phyloP scores from a whole-genome alignment of 1,284 basidiomycete genomes.

The Ceratobasidium sp. region DNA sequence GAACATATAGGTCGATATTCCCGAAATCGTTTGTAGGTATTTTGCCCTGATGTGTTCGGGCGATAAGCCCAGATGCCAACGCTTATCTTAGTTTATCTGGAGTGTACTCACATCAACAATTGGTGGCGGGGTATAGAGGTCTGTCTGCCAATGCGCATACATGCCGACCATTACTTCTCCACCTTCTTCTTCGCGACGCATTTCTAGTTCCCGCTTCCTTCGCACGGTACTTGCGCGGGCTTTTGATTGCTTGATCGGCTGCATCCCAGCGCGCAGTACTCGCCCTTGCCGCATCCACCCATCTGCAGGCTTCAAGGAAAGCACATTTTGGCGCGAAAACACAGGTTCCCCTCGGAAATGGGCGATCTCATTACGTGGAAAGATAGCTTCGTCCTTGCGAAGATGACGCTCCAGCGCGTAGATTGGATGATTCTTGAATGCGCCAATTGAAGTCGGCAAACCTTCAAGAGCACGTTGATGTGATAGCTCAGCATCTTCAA shows the following conservation, averaged over 20 bases:
- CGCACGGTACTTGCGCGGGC: conserved; percentile 86
- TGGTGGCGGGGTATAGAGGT: conserved; percentile 81
- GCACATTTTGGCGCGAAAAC: conserved; percentile 87
- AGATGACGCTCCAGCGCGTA: conserved; percentile 92
- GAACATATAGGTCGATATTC: conserved; percentile 96
- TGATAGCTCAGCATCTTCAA: conserved; percentile 94
- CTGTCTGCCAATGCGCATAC: conserved; percentile 90
- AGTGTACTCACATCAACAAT: conserved; percentile 77
- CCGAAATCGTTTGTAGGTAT: conserved; percentile 97
- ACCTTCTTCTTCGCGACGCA: conserved; percentile 64
- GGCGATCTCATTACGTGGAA: conserved; percentile 87
- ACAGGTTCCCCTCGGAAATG: conserved; percentile 94
- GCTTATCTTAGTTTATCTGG: background rate
- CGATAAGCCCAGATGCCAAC: background rate
- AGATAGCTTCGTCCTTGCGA: conserved; percentile 87
- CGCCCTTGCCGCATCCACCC: conserved; percentile 95
- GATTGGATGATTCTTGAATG: conserved; percentile 96
- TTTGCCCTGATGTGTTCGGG: conserved; percentile 72
- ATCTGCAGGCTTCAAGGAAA: conserved; percentile 88
- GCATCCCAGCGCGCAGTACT: conserved; percentile 77
- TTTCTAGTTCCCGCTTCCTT: conserved; percentile 85
- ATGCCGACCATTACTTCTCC: conserved; percentile 69
- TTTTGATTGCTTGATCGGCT: conserved; percentile 93
- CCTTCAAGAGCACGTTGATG: conserved; percentile 84
- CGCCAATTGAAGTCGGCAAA: conserved; percentile 92